Conservation (phyloP, 257 asterid species). For the Datura wrightii region DNA sequence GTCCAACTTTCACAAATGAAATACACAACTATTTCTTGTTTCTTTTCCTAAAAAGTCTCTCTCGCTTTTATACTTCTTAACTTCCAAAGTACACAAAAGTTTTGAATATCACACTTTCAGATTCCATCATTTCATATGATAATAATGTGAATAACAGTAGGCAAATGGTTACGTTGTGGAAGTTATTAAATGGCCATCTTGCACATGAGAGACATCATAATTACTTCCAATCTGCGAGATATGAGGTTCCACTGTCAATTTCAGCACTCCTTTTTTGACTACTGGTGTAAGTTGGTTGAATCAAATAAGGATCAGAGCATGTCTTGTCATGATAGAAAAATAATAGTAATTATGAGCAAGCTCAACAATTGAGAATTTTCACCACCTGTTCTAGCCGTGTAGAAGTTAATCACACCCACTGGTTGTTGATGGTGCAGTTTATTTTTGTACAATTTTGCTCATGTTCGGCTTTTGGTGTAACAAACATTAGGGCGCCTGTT, state of each 20-base stretch:
- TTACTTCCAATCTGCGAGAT: slow-evolving; percentile 2
- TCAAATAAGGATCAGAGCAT: background rate
- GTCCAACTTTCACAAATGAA: background rate
- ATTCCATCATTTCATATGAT: slow-evolving; percentile 4
- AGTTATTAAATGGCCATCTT: slow-evolving; percentile 3
- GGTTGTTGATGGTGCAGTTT: background rate
- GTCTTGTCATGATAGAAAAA: background rate
- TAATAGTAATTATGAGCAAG: background rate
- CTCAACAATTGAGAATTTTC: slow-evolving; percentile 8
- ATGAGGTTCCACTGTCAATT: slow-evolving; percentile 11
- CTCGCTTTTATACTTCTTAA: background rate
- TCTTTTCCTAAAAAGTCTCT: background rate
- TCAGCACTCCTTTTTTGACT: background rate
- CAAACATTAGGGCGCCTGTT: background rate
- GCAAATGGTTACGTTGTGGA: background rate
- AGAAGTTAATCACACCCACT: background rate
- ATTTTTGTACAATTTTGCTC: background rate
- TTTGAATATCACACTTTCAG: too few relatives aligned
- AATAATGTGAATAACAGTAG: slow-evolving; percentile 3
- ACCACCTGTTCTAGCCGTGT: background rate
- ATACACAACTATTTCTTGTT: background rate
- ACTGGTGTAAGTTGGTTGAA: slow-evolving; percentile 3
- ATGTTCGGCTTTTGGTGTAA: background rate
- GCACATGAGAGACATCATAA: background rate
- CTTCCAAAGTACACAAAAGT: background rate